These are phyloP conservation scores for Rhizophora mangle DNA, from an alignment of 345 rosid genomes.

Conservation along the genomic window DNA sequence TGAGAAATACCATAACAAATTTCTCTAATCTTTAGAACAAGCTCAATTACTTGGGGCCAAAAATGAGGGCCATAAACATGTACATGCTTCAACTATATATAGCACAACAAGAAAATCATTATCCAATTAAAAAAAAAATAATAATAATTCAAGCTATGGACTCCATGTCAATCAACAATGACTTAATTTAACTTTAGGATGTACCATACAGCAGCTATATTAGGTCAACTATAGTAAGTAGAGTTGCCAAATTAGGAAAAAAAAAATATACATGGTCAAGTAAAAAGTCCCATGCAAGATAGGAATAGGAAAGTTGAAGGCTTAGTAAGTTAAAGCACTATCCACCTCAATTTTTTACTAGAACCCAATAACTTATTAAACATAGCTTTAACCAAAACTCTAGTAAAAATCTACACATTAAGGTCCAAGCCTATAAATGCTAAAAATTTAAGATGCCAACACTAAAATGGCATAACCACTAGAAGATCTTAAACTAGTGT, in stretches of 20 bases:
- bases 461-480: too few relatives aligned
- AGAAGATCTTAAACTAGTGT: too few relatives aligned
- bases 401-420: too few relatives aligned
- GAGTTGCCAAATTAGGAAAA: neutral
- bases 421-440: too few relatives aligned
- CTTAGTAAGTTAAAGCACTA: too few relatives aligned
- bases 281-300: too few relatives aligned
- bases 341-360: too few relatives aligned
- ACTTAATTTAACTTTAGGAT: neutral
- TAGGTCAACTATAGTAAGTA: neutral
- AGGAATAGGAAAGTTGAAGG: too few relatives aligned
- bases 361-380: too few relatives aligned
- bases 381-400: too few relatives aligned
- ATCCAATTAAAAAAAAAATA: neutral
- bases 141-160: neutral
- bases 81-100: constrained; percentile 56
- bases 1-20: constrained; percentile 19
- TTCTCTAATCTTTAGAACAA: constrained; percentile 64
- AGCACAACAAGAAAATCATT: neutral
- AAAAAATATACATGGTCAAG: too few relatives aligned
- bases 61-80: constrained; percentile 93
- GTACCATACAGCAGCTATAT: neutral
- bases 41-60: constrained; percentile 89
- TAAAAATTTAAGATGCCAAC: too few relatives aligned
- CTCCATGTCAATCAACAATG: neutral